Evolutionary conservation across 495 filamentous ascomycete genomes (phyloP), one percentile per base, ranked within the genome.

Genomic region (Articulospora tetracladia): DNA sequence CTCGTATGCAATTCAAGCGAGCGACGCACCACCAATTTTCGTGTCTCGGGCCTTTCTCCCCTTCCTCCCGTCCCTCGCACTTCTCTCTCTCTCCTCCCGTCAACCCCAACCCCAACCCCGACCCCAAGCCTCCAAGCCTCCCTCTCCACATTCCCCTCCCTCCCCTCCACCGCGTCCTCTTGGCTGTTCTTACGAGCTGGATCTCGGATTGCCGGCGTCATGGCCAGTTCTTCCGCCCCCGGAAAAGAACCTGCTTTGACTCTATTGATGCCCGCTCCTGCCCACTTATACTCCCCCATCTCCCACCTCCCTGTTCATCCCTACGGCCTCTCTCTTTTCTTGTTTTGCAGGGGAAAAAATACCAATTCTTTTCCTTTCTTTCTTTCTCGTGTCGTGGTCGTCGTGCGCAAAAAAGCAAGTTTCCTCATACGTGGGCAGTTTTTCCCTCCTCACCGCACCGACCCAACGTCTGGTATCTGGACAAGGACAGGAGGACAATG

Each of bases 1-100:
- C 47, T 50, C 47, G 47, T 50, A 50, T 50, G 47, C 41, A 50
- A 50, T 50, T 25, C 47, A 10, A 24, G 47, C 19, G 25, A 12
- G 47, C 4, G 25, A 12, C 6, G 19, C 44, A 48, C 19, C 25
- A 27, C 34, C 10, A 10, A 10, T 39, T n/a, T 10, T 10, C 34
- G 10, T 39, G 10, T 10, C 34, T 39, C n/a, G 10, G 10, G n/a
- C 34, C n/a, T 39, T n/a, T 8, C 47, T 50, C 17, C 6, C 47
- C 24, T 3, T 50, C 25, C 25, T 23, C 17, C 17, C 20, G 7
- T 6, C 17, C 15, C 41, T 47, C 20, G 7, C 41, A 47, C 6
- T 23, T n/a, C 41, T 19, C 20, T 23, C 19, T 47, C 41, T 27
- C 47, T 17, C 17, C 20, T 13, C 25, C 20, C 11, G 6, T 50